Percentiles rank a stretch among this genome's conserved stretches.
phyloP scores from a whole-genome alignment of 75 land plant species.

The Cunninghamia lanceolata region DNA sequence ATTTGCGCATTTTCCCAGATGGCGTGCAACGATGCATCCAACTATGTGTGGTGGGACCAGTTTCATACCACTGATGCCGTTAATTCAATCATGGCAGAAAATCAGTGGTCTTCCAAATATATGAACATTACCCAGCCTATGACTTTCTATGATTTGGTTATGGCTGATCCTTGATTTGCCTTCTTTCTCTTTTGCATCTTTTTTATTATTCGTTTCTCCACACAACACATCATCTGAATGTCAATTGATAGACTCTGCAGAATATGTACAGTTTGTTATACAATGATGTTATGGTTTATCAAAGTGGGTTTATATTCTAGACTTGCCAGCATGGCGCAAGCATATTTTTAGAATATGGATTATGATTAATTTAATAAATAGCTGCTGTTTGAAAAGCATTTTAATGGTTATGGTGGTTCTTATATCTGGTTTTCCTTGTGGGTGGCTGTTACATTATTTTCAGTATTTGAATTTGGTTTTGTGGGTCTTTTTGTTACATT shows the following conservation, averaged over 20 bases:
- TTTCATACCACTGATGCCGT: conserved; percentile 77
- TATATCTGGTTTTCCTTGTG: too few relatives aligned
- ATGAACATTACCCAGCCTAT: conserved; percentile 45
- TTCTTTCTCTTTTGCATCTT: neutral
- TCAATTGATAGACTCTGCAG: too few relatives aligned
- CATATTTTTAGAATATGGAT: too few relatives aligned
- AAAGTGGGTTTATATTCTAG: neutral
- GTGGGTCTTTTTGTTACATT: too few relatives aligned
- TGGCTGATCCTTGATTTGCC: neutral
- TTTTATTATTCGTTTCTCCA: too few relatives aligned
- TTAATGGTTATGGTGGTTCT: too few relatives aligned
- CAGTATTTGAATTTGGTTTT: too few relatives aligned
- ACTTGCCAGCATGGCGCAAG: too few relatives aligned
- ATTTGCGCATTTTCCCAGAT: conserved; percentile 51
- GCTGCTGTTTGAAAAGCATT: too few relatives aligned
- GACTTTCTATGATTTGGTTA: conserved; percentile 30
- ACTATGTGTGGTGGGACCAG: conserved; percentile 80
- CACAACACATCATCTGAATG: too few relatives aligned
- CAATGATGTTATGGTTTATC: neutral
- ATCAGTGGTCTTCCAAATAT: conserved; percentile 50
- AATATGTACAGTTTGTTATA: neutral
- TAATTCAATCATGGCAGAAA: conserved; percentile 59
- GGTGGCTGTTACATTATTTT: too few relatives aligned
- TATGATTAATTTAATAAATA: too few relatives aligned
- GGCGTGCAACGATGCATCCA: conserved; percentile 63